These are phyloP conservation scores for Phytopythium ostracodes DNA, from an alignment of 352 stramenopile species.

Conservation along the genomic window DNA sequence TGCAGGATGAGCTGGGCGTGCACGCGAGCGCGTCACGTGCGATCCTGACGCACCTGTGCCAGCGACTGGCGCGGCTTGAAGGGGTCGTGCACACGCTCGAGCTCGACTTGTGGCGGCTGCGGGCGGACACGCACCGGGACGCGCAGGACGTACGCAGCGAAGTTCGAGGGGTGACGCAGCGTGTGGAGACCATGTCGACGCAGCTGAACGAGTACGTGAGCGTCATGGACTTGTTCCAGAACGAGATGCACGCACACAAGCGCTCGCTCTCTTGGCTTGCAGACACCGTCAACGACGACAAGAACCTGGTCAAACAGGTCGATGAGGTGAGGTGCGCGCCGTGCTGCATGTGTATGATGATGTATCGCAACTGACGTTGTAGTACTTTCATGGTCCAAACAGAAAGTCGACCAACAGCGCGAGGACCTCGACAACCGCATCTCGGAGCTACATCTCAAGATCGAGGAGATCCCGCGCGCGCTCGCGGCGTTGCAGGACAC, in stretches of 20 bases:
- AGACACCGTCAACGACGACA: conserved; percentile 48
- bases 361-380: too few relatives aligned
- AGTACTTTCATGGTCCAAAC: too few relatives aligned
- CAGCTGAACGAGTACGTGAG: conserved; percentile 57
- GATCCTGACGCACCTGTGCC: conserved; percentile 62
- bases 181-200: conserved; percentile 43
- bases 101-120: conserved; percentile 32
- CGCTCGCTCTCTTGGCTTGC: conserved; percentile 39
- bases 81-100: conserved; percentile 34
- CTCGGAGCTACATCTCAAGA: conserved; percentile 53
- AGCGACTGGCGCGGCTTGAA: conserved; percentile 55
- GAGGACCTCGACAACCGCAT: conserved; percentile 62
- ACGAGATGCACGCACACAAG: conserved; percentile 54
- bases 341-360: neutral
- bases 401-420: conserved; percentile 72
- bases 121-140: conserved; percentile 32
- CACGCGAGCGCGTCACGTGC: conserved; percentile 50
- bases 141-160: conserved; percentile 40
- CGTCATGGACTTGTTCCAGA: conserved; percentile 62
- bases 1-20: conserved; percentile 46
- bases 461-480: conserved; percentile 52
- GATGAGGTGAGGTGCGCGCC: conserved; percentile 28
- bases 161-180: conserved; percentile 36
- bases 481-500: conserved; percentile 43
- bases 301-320: conserved; percentile 48